A percentile compares a stretch with the other conserved stretches of the same genome.
phyloP scores from a whole-genome alignment of 306 rosid species.

The Carpinus fangiana region DNA sequence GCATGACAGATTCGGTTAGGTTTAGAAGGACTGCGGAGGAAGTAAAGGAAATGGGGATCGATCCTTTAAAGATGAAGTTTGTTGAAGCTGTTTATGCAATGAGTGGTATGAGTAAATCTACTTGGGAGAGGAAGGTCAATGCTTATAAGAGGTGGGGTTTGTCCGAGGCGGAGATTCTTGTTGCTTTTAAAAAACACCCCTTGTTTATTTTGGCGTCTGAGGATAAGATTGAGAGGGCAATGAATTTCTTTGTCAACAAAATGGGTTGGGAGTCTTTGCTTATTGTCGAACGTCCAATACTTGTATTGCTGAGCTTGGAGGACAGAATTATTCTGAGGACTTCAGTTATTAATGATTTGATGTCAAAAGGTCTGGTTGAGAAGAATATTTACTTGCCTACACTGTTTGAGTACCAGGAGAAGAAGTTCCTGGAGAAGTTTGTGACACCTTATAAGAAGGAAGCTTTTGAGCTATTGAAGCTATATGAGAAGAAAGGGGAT shows the following conservation, averaged over 20 bases:
- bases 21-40: conserved; percentile 14
- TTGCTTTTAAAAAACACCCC: conserved; percentile 45
- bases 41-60: conserved; percentile 47
- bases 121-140: conserved; percentile 41
- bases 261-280: conserved; percentile 30
- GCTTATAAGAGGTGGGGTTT: conserved; percentile 59
- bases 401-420: not conserved
- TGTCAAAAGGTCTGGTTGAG: conserved; percentile 30
- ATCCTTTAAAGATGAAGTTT: conserved; percentile 24
- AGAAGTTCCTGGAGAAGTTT: not conserved
- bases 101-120: conserved; percentile 19
- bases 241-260: conserved; percentile 42
- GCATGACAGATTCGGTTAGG: not conserved
- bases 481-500: no score
- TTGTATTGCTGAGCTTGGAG: conserved; percentile 36
- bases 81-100: conserved; percentile 31
- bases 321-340: conserved; percentile 50
- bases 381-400: not conserved
- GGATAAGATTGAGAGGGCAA: conserved; percentile 35
- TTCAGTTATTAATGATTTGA: conserved; percentile 30
- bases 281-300: not conserved
- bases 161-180: conserved; percentile 35
- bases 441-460: no score
- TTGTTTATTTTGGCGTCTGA: conserved; percentile 31
- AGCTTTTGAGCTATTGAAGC: no score